Evolutionary conservation across 345 rosid genomes (phyloP), one percentile per base, ranked within the genome.

Genomic region (Salix dunnii): DNA sequence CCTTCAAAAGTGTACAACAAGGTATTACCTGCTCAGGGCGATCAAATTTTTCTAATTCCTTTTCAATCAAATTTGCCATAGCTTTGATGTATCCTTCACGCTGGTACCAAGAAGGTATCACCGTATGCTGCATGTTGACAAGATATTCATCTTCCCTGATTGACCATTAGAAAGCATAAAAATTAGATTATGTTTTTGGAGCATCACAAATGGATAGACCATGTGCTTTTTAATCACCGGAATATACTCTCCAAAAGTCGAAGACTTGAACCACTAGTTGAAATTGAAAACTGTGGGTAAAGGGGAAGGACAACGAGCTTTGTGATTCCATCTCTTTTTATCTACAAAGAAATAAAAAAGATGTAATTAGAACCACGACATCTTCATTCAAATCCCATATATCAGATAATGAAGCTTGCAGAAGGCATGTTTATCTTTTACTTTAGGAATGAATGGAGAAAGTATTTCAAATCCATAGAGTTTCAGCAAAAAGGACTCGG

Each of bases 21-120:
- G 55, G 65, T 23, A 33, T 28, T 86, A 90, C 99, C 98, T 91
- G 82, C 79, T 87, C 90, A 74, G 94, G 93, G 72, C 62, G 36
- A 76, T 76, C 94, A 89, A 93, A 93, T 46, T 82, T 90, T 64
- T 33, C 76, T 78, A 96, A 81, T 85, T 96, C 97, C 77, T 86
- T 85, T 80, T 91, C 91, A 77, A 92, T 93, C 77, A 96, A 80
- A 80, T 90, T 87, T 75, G 92, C 87, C 98, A 91, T 91, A 51
- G 99, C 89, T 77, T 87, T 93, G 76, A 93, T 89, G 82, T 96
- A 96, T 74, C 99, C 99, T 77, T 96, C 97, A 42, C 99, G 96
- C 82, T 96, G 99, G 80, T 96, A 96, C 99, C 99, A 96, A 6
- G 99, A 96, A 69, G 99, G 99, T 76, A 96, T 96, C 78, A 96